phyloP scores from a whole-genome alignment of 306 rosid genomes.

The Pterocarpus macrocarpus region DNA sequence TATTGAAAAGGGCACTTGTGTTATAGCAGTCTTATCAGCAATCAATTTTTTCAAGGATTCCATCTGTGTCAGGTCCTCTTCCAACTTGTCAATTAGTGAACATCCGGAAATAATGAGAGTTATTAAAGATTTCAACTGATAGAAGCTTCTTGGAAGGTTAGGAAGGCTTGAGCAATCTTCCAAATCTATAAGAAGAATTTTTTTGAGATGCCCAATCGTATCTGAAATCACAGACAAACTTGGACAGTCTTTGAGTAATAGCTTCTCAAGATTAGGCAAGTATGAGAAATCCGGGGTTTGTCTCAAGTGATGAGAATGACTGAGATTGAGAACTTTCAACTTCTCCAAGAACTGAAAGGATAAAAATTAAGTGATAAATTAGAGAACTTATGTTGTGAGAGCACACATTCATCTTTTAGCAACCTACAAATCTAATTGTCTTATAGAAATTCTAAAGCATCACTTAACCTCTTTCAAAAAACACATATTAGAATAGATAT shows the following conservation, averaged over 20 bases:
- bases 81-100: slow-evolving; percentile 41
- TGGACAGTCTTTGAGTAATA: slow-evolving; percentile 48
- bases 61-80: slow-evolving; percentile 48
- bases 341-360: slow-evolving; percentile 40
- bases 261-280: slow-evolving; percentile 54
- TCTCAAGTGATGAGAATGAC: slow-evolving; percentile 46
- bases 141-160: slow-evolving; percentile 50
- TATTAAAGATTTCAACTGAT: slow-evolving; percentile 43
- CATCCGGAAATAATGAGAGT: slow-evolving; percentile 51
- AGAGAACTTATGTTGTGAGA: background rate
- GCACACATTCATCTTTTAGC: background rate
- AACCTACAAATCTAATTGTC: background rate
- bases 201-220: slow-evolving; percentile 36
- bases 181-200: slow-evolving; percentile 43
- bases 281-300: slow-evolving; percentile 52
- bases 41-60: slow-evolving; percentile 34
- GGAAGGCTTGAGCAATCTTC: slow-evolving; percentile 40
- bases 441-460: no score
- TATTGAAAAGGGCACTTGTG: slow-evolving; percentile 42
- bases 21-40: slow-evolving; percentile 55
- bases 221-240: slow-evolving; percentile 22
- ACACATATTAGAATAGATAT: no score
- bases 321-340: slow-evolving; percentile 55
- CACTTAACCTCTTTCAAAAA: no score
- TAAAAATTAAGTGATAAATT: background rate